Base-by-base conservation (phyloP, 2,329 filamentous ascomycete genomes). In the Nigrospora osmanthi region DNA sequence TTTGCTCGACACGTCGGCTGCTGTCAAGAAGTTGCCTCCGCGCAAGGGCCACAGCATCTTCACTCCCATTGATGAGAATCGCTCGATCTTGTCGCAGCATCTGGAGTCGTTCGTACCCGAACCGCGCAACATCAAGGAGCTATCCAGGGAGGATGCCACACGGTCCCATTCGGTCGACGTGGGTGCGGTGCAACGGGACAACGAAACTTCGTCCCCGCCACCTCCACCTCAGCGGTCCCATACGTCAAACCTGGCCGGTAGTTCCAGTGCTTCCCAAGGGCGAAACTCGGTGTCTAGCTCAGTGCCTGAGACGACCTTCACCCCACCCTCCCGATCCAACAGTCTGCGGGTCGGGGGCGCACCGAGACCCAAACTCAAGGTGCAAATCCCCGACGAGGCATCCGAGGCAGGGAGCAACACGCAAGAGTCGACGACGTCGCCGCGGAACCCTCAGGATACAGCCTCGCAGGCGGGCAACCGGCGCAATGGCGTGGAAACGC, bases 1-100 rank as follows among this genome's bases (percentile, higher is more conserved):
- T 10, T 36, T 42, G 15, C 40, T 42, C 40, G 40, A 42, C 28
- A 42, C 40, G 16, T 35, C 32, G 28, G 33, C 40, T 36, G 35
- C 36, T 13, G 35, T 44, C 35, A 44, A 44, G 28, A 80, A 78
- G 53, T 69, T 87, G 51, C 83, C 85, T 2, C 86, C 84, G 57
- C 83, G 87, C 32, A 90, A 90, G 62, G 84, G 85, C 17, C 85
- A 90, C 60, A 96, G 90, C 63, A 97, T 98, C 48, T 97, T 97
- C 61, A 98, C 93, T 0, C 93, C 93, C 0, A 95, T 98, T 50
- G 93, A 97, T 57, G 90, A 95, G 61, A 89, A 86, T 55, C 80
- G 87, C 40, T 96, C 90, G 1, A 84, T 96, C 47, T 68, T 96
- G 37, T 89, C 88, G 12, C 87, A 91, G 52, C 89, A 95, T 61